Evolutionary conservation across 306 rosid genomes (phyloP), one percentile per base, ranked within the genome.

Genomic region (Vachellia pachyceras): DNA sequence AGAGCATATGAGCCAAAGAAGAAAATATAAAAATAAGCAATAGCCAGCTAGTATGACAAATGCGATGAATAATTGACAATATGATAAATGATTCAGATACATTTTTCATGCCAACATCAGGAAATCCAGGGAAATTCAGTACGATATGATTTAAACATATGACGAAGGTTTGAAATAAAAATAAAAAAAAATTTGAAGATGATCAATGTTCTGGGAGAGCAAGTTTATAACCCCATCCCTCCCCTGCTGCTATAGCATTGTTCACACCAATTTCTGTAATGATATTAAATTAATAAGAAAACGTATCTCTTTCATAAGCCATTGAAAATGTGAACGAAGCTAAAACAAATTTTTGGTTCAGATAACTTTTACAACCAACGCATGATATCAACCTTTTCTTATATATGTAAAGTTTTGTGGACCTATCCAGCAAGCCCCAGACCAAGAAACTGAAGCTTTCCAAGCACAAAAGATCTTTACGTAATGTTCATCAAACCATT

Each of bases 11-110:
- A 4, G 11, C 44, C 69, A 42, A 60, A 23, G 39, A 50, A 40
- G 82, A 84, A 72, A 33, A 55, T 81, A 63, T 44, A 45, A 25
- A 68, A 36, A 68, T n/a, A 80, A 60, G 40, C 15, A 68, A 77
- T 37, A 52, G 42, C 47, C 50, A 73, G 69, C 69, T 72, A 58
- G 73, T 10, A 71, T 11, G 47, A 46, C 60, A 77, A 39, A 60
- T 35, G 63, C n/a, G 60, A 18, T 72, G 46, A 17, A 58, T 65
- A 68, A 54, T 9, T 17, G 4, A 7, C 45, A 25, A 52, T 42
- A 47, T 49, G 42, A 37, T 35, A 18, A 18, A 35, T 39, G 5
- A 55, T 35, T 73, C 36, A 52, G 60, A 37, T 36, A 49, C 41
- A 5, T 10, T 10, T 23, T 33, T 12, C 36, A 20, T 10, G 12